Evolutionary conservation across 352 stramenopile genomes (phyloP), one percentile per base, ranked within the genome.

Genomic region (Phytophthora pini): DNA sequence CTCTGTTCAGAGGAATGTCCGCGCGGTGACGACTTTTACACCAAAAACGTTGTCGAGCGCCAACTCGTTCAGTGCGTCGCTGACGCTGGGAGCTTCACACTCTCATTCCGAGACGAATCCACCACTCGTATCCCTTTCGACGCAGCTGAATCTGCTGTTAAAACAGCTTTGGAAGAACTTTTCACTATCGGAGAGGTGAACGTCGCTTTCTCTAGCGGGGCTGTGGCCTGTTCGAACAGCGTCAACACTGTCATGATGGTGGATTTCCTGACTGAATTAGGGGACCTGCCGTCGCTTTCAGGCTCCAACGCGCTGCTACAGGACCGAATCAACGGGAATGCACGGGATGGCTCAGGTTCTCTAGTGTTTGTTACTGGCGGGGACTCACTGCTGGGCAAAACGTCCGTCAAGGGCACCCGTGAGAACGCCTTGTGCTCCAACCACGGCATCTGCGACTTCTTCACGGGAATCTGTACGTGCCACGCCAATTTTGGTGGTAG

Each of bases 381-480:
- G 2, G 59, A 56, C 5, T 43, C 29, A 17, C 45, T 94, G 1
- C 47, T 64, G 5, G 77, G 78, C 2, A 43, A 76, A 29, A 31
- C 51, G 24, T 90, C 83, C 1, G 70, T 90, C 22, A 89, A 83
- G 47, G 83, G 83, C 31, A 94, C 86, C 13, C 70, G 82, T 1
- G 86, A 94, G 62, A 84, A 85, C 41, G 83, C 69, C 4, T 79
- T 89, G 40, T 94, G 84, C 61, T 94, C 86, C 10, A 90, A 92
- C 70, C 84, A 92, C 60, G 86, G 84, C 34, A 62, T 65, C 31
- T 94, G 86, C 59, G 80, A 92, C 70, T 88, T 89, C 38, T 34
- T 48, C 45, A 90, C 81, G 0, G 86, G 86, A 10, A 51, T 80
- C 3, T 94, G 86, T 65, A 56, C 46, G 3, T 94, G 86, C 36